Evolutionary conservation across 1,139 yeast genomes (phyloP).

Genomic region (Hanseniaspora uvarum): DNA sequence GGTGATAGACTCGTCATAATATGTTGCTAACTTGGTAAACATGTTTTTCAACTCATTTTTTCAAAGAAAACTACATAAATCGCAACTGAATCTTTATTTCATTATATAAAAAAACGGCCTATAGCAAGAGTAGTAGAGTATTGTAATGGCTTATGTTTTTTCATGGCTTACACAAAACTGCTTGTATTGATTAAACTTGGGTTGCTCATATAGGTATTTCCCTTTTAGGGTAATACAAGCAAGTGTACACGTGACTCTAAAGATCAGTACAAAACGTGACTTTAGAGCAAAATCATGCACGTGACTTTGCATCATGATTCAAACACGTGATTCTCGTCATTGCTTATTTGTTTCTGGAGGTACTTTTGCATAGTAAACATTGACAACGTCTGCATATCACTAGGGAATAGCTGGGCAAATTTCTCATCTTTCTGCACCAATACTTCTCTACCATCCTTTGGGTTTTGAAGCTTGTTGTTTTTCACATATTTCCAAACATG

Average conservation of each 20-base stretch:
- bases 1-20: background rate
- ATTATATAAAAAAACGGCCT: no score
- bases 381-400: slow-evolving; percentile 53
- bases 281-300: no score
- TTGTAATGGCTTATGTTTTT: no score
- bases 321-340: slow-evolving; percentile 19
- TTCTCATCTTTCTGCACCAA: slow-evolving; percentile 20
- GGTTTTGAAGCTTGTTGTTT: slow-evolving; percentile 54
- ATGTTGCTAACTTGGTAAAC: background rate
- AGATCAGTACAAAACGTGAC: no score
- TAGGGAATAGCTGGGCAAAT: slow-evolving; percentile 24
- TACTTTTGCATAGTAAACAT: slow-evolving; percentile 63
- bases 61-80: background rate
- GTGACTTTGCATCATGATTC: slow-evolving; percentile 16
- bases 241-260: no score
- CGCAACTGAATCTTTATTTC: no score
- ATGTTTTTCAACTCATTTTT: background rate
- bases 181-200: slow-evolving; percentile 7
- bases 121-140: no score
- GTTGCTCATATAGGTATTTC: no score
- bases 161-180: no score
- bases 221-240: no score
- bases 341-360: slow-evolving; percentile 44
- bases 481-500: slow-evolving; percentile 66
- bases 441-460: slow-evolving; percentile 55